phyloP scores from a whole-genome alignment of 306 rosid species.

The Dalbergia oliveri region DNA sequence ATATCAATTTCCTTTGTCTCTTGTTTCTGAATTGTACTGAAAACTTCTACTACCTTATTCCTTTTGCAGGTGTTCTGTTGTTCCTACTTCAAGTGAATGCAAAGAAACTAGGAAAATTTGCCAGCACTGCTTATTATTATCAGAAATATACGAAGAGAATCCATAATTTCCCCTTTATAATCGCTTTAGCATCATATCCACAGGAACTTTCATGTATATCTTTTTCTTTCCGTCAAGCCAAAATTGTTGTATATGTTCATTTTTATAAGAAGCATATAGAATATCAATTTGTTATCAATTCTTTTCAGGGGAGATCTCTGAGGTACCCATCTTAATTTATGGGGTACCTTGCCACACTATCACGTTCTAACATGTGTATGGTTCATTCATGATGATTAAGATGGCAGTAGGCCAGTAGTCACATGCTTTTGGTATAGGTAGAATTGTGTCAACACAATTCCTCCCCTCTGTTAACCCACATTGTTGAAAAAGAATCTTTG shows the following conservation, averaged over 20 bases:
- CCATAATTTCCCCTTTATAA: constrained; percentile 8
- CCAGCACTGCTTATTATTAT: constrained; percentile 35
- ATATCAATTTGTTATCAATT: constrained; percentile 26
- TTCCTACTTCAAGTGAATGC: constrained; percentile 40
- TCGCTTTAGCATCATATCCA: constrained; percentile 32
- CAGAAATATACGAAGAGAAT: constrained; percentile 34
- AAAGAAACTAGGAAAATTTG: constrained; percentile 15
- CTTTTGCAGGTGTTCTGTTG: constrained; percentile 62
- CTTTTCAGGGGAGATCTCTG: background rate
- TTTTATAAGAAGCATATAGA: constrained; percentile 33
- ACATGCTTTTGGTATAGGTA: background rate
- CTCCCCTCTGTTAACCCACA: no score
- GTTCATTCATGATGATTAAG: constrained; percentile 25
- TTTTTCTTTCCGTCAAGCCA: constrained; percentile 17
- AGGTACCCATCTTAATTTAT: constrained; percentile 12
- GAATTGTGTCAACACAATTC: background rate
- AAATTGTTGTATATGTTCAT: constrained; percentile 38
- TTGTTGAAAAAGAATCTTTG: background rate
- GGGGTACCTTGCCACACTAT: constrained; percentile 26
- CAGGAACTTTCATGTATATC: constrained; percentile 10
- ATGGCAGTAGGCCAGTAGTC: constrained; percentile 12
- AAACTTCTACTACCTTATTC: background rate
- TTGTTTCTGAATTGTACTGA: constrained; percentile 4
- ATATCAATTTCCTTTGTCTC: constrained; percentile 9
- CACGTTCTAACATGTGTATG: constrained; percentile 3